These are phyloP conservation scores for Salix caprea DNA, from an alignment of 345 rosid genomes.

Conservation along the genomic window DNA sequence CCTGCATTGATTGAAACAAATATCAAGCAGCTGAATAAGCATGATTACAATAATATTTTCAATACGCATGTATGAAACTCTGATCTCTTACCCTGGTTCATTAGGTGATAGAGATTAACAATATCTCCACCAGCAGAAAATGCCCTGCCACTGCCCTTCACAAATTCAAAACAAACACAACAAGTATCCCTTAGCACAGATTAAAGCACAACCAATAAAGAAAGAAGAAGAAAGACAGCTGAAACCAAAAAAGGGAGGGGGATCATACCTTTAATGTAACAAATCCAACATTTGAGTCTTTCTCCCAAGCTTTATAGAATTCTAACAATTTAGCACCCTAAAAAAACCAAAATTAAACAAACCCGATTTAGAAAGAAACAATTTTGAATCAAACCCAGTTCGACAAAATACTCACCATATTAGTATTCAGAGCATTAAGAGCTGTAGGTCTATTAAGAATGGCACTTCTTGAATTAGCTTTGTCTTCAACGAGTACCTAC, in stretches of 20 bases:
- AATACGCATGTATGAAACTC: not conserved
- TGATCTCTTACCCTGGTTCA: conserved; percentile 45
- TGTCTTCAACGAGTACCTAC: conserved; percentile 76
- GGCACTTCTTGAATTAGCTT: conserved; percentile 62
- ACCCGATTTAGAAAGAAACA: not conserved
- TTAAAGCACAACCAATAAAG: not conserved
- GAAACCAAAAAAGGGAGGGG: too few species aligned
- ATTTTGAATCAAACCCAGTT: not conserved
- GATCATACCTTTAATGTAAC: conserved; percentile 66
- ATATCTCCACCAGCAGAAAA: conserved; percentile 97
- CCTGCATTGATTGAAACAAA: conserved; percentile 38
- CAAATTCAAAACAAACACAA: conserved; percentile 14
- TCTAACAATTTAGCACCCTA: conserved; percentile 62
- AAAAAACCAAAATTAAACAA: not conserved
- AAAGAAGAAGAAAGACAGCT: not conserved
- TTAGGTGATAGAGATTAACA: conserved; percentile 57
- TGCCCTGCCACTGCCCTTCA: conserved; percentile 92
- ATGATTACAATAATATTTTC: not conserved
- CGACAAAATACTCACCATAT: conserved; percentile 43
- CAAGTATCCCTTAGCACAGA: not conserved
- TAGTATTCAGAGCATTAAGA: conserved; percentile 78
- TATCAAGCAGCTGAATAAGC: not conserved
- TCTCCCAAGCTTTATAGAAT: conserved; percentile 82
- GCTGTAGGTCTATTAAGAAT: conserved; percentile 76
- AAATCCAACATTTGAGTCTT: conserved; percentile 67